Evolutionary conservation across 2,329 filamentous ascomycete species (phyloP).

Genomic region (Chlorencoelia australis): DNA sequence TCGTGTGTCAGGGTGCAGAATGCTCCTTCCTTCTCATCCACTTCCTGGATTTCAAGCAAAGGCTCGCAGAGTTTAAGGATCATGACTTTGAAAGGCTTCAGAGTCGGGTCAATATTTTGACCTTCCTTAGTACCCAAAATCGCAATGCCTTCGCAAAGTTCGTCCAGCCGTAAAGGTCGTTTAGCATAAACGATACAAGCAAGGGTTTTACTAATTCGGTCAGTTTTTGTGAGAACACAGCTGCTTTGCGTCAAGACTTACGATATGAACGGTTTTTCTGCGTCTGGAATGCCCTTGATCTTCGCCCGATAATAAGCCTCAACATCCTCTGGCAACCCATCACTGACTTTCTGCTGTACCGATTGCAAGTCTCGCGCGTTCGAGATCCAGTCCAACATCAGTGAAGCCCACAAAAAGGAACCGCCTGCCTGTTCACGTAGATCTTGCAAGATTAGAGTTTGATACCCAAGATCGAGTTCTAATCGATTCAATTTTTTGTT

Average conservation of each 20-base stretch:
- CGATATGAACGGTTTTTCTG: not conserved
- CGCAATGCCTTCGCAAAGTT: conserved; percentile 3
- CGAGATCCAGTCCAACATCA: conserved; percentile 1
- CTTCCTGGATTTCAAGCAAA: conserved; percentile 1
- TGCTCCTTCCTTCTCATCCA: not conserved
- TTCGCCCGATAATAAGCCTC: conserved; percentile 2
- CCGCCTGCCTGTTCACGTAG: conserved; percentile 2
- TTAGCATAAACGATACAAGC: conserved; percentile 2
- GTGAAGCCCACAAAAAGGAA: conserved; percentile 3
- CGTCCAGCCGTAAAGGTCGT: conserved; percentile 1
- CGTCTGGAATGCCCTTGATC: conserved; percentile 1
- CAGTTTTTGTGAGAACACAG: not conserved
- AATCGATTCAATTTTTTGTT: conserved; percentile 1
- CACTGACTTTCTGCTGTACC: not conserved
- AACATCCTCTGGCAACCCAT: not conserved
- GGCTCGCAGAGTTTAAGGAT: conserved; percentile 1
- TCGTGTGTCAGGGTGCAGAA: conserved; percentile 1
- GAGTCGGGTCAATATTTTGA: not conserved
- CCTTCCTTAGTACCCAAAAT: not conserved
- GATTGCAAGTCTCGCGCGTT: not conserved
- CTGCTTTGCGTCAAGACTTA: not conserved
- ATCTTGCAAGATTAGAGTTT: conserved; percentile 1
- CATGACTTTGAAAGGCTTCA: not conserved
- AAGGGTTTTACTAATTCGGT: not conserved
- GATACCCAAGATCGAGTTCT: conserved; percentile 2